Percentiles rank a stretch among this genome's conserved stretches.
Conservation (phyloP, 805 yeast genomes). For the Millerago galiae region DNA sequence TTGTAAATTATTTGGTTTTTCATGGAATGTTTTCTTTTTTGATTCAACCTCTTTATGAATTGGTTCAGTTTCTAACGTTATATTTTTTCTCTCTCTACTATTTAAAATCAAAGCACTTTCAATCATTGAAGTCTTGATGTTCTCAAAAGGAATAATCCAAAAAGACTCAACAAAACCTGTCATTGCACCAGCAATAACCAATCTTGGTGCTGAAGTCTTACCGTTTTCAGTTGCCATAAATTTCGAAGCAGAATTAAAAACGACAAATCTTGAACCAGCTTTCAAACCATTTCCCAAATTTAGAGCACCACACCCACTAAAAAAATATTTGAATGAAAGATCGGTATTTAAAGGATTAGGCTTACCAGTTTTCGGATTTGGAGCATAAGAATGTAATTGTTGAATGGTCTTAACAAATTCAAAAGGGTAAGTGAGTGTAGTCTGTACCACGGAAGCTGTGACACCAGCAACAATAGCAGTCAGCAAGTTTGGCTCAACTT, state of each 20-base stretch:
- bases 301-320: conserved; percentile 67
- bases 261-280: conserved; percentile 64
- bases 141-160: conserved; percentile 87
- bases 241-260: conserved; percentile 69
- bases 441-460: conserved; percentile 56
- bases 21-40: conserved; percentile 26
- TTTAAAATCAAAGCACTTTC: conserved; percentile 47
- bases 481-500: conserved; percentile 35
- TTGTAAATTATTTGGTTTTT: conserved; percentile 14
- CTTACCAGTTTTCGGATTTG: conserved; percentile 25
- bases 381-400: conserved; percentile 45
- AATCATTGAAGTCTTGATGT: conserved; percentile 72
- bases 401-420: conserved; percentile 62
- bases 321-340: conserved; percentile 30
- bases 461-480: conserved; percentile 57
- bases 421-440: conserved; percentile 63
- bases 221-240: conserved; percentile 54
- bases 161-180: conserved; percentile 81
- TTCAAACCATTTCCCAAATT: conserved; percentile 70
- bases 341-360: conserved; percentile 17
- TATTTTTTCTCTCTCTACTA: conserved; percentile 14
- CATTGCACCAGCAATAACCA: conserved; percentile 77
- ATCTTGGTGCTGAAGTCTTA: conserved; percentile 70
- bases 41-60: conserved; percentile 8
- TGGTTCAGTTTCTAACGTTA: neutral